phyloP scores from a whole-genome alignment of 805 yeast genomes.

The Pichia membranifaciens region DNA sequence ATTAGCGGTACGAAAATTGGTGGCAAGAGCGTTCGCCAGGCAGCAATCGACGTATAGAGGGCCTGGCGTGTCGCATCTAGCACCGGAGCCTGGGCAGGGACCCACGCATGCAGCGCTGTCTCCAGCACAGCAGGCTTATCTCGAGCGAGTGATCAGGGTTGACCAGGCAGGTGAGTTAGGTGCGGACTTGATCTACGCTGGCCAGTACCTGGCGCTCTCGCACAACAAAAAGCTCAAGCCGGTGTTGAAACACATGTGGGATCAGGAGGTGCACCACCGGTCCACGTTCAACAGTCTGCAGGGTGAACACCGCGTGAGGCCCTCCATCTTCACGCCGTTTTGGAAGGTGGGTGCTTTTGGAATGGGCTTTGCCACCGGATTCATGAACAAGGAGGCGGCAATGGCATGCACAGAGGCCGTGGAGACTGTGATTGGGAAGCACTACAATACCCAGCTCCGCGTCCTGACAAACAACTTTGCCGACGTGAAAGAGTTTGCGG shows the following conservation, averaged over 20 bases:
- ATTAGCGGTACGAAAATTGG: neutral
- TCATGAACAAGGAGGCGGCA: slow-evolving; percentile 89
- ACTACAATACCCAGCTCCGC: slow-evolving; percentile 86
- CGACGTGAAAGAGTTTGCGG: slow-evolving; percentile 33
- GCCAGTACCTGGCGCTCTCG: slow-evolving; percentile 76
- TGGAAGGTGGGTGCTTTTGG: slow-evolving; percentile 91
- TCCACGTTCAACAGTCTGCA: slow-evolving; percentile 77
- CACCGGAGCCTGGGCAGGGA: slow-evolving; percentile 9
- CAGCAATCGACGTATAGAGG: slow-evolving; percentile 17
- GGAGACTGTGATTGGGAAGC: slow-evolving; percentile 96
- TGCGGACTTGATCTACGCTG: slow-evolving; percentile 87
- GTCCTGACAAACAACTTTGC: slow-evolving; percentile 63
- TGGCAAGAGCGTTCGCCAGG: slow-evolving; percentile 6
- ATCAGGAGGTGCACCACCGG: slow-evolving; percentile 90
- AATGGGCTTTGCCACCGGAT: slow-evolving; percentile 82
- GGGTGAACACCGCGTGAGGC: slow-evolving; percentile 73
- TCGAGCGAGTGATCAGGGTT: slow-evolving; percentile 75
- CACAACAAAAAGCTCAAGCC: slow-evolving; percentile 72
- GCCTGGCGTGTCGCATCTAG: slow-evolving; percentile 4
- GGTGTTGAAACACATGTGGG: slow-evolving; percentile 93
- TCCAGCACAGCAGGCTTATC: slow-evolving; percentile 59
- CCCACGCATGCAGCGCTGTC: slow-evolving; percentile 27
- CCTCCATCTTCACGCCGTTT: slow-evolving; percentile 82
- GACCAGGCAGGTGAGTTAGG: slow-evolving; percentile 99
- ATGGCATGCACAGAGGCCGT: slow-evolving; percentile 99